Conservation (phyloP, 2,329 filamentous ascomycete species). For the Colletotrichum shisoi region DNA sequence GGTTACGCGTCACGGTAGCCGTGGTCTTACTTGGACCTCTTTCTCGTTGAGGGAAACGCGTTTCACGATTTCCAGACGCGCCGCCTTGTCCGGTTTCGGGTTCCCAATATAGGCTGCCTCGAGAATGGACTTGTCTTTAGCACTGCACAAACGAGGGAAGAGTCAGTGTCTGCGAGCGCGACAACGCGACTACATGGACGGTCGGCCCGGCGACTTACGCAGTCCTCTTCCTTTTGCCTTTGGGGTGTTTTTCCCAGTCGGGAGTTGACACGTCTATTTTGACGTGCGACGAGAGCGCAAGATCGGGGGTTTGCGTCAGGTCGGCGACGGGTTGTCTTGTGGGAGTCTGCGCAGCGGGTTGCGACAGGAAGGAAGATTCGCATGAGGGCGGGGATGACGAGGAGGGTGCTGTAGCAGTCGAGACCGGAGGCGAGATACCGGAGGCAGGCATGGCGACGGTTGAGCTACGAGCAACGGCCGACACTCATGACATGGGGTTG, state of each 20-base stretch:
- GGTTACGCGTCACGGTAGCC: constrained; percentile 3
- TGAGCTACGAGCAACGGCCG: constrained; percentile 6
- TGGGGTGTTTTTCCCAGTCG: constrained; percentile 58
- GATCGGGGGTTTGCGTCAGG: neutral
- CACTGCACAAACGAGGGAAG: constrained; percentile 58
- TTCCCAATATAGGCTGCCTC: constrained; percentile 86
- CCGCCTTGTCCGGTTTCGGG: constrained; percentile 88
- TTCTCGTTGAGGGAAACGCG: constrained; percentile 91
- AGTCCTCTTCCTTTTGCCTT: constrained; percentile 69
- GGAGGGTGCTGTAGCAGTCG: constrained; percentile 14
- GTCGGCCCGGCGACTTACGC: constrained; percentile 57
- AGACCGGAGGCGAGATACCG: constrained; percentile 19
- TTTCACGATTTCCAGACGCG: constrained; percentile 82
- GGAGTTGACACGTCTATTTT: constrained; percentile 34
- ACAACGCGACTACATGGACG: neutral
- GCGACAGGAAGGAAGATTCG: constrained; percentile 16
- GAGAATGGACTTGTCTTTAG: constrained; percentile 86
- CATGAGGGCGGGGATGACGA: constrained; percentile 23
- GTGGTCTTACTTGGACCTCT: constrained; percentile 80
- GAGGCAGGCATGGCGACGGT: constrained; percentile 26
- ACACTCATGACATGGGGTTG: constrained; percentile 24
- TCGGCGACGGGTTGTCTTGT: constrained; percentile 6
- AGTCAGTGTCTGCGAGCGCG: constrained; percentile 10
- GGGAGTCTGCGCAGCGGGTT: constrained; percentile 10
- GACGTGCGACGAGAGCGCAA: constrained; percentile 1